Base-by-base conservation (phyloP, 1,284 basidiomycete species). In the Phlebopus sp. region DNA sequence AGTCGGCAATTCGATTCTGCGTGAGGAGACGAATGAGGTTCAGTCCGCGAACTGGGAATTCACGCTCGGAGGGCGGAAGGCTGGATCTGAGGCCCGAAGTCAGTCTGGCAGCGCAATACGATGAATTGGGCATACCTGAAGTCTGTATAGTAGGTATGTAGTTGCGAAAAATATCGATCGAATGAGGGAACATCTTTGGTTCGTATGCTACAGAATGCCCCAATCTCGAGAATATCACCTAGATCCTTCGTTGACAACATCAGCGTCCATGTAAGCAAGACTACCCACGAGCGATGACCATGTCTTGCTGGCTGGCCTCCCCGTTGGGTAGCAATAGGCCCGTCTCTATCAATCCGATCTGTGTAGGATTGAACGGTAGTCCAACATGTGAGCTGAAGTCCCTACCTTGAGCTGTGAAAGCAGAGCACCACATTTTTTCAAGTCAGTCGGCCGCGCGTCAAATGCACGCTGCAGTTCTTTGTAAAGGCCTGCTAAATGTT, bases 211-310 rank as follows among this genome's bases (percentile, higher is more conserved):
- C 89, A 89, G 72, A 97, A 90, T 14, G 95, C 92, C 39, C 94
- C 96, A 58, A 97, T 86, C 74, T 98, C 96, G 48, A 99, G 84
- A 45, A 97, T 90, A 54, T 97, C 92, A 54, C 96, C 90, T 90
- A 72, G 1, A n/a, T 30, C 3, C 37, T 6, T 14, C 40, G 29
- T 29, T 51, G 46, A 43, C 32, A 39, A n/a, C 15, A 6, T 18
- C 19, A 1, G 17, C 17, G 30, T 18, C n/a, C 4, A 15, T 11
- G 42, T 25, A 23, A 27, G 11, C 27, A 27, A 9, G 21, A 6
- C 0, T 2, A 75, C 84, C 42, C 62, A 90, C 88, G 87, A 57
- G 87, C 81, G 54, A 86, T 72, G 37, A 78, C 71, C 40, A 89
- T 74, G 61, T 90, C 87, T 36, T 81, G 74, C 1, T 77, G 58